These are phyloP conservation scores for Cytospora paraplurivora DNA, from an alignment of 2,329 filamentous ascomycete species.

Conservation along the genomic window DNA sequence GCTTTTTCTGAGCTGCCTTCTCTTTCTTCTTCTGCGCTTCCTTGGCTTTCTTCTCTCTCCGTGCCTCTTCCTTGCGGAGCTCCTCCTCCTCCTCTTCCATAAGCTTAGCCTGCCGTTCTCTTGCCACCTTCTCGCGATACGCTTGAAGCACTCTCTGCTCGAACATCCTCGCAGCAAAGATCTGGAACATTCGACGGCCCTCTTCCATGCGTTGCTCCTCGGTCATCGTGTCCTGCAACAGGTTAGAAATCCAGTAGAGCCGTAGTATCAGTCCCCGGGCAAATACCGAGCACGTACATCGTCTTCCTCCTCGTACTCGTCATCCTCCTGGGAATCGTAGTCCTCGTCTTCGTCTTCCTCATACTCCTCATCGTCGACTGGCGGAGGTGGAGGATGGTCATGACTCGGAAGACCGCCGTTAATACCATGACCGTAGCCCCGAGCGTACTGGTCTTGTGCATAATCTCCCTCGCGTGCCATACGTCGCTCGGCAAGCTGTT, in stretches of 20 bases:
- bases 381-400: slow-evolving; percentile 72
- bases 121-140: slow-evolving; percentile 96
- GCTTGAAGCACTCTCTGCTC: slow-evolving; percentile 94
- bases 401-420: slow-evolving; percentile 65
- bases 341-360: slow-evolving; percentile 56
- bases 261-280: not conserved
- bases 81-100: slow-evolving; percentile 92
- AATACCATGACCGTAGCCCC: slow-evolving; percentile 38
- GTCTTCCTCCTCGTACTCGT: slow-evolving; percentile 79
- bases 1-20: slow-evolving; percentile 86
- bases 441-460: slow-evolving; percentile 58
- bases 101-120: slow-evolving; percentile 86
- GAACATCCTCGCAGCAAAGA: slow-evolving; percentile 98
- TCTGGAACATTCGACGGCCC: slow-evolving; percentile 97
- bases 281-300: slow-evolving; percentile 35
- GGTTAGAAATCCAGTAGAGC: slow-evolving; percentile 6
- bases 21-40: slow-evolving; percentile 96
- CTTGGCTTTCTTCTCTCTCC: slow-evolving; percentile 89
- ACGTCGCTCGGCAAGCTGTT: slow-evolving; percentile 92
- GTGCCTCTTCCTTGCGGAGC: slow-evolving; percentile 70
- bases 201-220: slow-evolving; percentile 99
- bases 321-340: slow-evolving; percentile 60
- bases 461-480: slow-evolving; percentile 93
- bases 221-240: slow-evolving; percentile 87
- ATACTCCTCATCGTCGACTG: slow-evolving; percentile 64